These are phyloP conservation scores for Xylaria grammica DNA, from an alignment of 495 filamentous ascomycete genomes.

Conservation along the genomic window DNA sequence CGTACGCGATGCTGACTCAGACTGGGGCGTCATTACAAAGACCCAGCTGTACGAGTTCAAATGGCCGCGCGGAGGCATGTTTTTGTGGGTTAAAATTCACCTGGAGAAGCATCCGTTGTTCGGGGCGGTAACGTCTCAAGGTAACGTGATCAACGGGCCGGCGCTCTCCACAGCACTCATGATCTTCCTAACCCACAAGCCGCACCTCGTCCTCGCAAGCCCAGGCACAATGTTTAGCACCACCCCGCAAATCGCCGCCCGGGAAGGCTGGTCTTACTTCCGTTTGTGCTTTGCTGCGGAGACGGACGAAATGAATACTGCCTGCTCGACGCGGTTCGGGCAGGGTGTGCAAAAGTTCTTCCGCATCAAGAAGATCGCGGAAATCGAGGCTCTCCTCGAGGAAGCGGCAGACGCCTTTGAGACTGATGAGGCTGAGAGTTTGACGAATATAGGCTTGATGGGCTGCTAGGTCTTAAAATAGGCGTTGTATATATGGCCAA, in stretches of 20 bases:
- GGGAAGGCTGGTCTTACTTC: slow-evolving; percentile 66
- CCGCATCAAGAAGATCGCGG: slow-evolving; percentile 67
- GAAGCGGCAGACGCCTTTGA: slow-evolving; percentile 21
- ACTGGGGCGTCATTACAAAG: slow-evolving; percentile 74
- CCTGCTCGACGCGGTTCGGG: slow-evolving; percentile 64
- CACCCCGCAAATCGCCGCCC: slow-evolving; percentile 56
- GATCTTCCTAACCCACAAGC: slow-evolving; percentile 71
- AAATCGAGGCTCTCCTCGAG: slow-evolving; percentile 60
- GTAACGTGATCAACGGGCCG: slow-evolving; percentile 41
- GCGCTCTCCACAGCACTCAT: slow-evolving; percentile 67
- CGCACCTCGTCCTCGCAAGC: slow-evolving; percentile 66
- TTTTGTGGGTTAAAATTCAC: slow-evolving; percentile 77
- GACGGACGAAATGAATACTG: slow-evolving; percentile 66
- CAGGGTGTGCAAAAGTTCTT: slow-evolving; percentile 76
- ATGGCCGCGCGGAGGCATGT: slow-evolving; percentile 91
- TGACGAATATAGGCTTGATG: slow-evolving; percentile 36
- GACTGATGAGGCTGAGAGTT: slow-evolving; percentile 16
- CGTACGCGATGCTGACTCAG: slow-evolving; percentile 43
- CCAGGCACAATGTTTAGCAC: slow-evolving; percentile 77
- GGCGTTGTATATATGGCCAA: neutral
- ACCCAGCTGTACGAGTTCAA: slow-evolving; percentile 72
- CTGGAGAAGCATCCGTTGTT: slow-evolving; percentile 75
- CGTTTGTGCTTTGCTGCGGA: slow-evolving; percentile 89
- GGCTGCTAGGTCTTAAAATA: slow-evolving; percentile 36
- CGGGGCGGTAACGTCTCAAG: slow-evolving; percentile 41